Conservation (phyloP, 2,329 filamentous ascomycete species). For the Beauveria medogensis region DNA sequence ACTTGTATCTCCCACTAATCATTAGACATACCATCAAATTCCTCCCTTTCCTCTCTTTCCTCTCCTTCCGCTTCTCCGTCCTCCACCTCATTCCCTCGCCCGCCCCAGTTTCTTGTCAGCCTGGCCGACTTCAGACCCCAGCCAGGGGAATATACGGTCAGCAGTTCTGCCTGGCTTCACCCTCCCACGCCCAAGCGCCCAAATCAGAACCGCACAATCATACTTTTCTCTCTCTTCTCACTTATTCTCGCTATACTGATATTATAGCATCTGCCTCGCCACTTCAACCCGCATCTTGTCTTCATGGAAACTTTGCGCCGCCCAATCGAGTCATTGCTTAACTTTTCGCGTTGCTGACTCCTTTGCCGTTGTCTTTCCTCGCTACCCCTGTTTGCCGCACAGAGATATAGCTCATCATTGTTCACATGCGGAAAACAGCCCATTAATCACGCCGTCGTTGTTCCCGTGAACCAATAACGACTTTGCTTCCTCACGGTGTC, state of each 20-base stretch:
- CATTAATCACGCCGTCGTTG: slow-evolving; percentile 1
- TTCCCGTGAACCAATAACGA: slow-evolving; percentile 1
- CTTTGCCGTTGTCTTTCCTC: neutral
- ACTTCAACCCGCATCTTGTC: neutral
- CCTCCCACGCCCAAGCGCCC: slow-evolving; percentile 5
- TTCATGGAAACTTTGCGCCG: slow-evolving; percentile 1
- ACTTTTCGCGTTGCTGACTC: slow-evolving; percentile 2
- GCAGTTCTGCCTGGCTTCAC: slow-evolving; percentile 6
- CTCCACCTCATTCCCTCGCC: neutral
- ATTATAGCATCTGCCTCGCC: neutral
- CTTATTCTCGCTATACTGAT: neutral
- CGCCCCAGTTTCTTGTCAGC: slow-evolving; percentile 2
- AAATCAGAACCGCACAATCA: neutral
- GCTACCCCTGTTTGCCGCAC: neutral
- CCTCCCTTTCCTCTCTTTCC: neutral
- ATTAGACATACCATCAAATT: neutral
- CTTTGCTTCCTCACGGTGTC: neutral
- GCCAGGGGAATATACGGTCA: slow-evolving; percentile 9
- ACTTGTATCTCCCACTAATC: neutral
- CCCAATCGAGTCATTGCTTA: slow-evolving; percentile 1
- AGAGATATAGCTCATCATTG: neutral
- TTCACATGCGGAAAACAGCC: slow-evolving; percentile 9
- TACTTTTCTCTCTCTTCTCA: neutral
- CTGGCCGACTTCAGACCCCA: neutral
- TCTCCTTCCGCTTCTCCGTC: neutral